Percentiles rank a stretch among this genome's conserved stretches.
phyloP scores from a whole-genome alignment of 2,329 filamentous ascomycete species.

The Niveomyces coronatus region DNA sequence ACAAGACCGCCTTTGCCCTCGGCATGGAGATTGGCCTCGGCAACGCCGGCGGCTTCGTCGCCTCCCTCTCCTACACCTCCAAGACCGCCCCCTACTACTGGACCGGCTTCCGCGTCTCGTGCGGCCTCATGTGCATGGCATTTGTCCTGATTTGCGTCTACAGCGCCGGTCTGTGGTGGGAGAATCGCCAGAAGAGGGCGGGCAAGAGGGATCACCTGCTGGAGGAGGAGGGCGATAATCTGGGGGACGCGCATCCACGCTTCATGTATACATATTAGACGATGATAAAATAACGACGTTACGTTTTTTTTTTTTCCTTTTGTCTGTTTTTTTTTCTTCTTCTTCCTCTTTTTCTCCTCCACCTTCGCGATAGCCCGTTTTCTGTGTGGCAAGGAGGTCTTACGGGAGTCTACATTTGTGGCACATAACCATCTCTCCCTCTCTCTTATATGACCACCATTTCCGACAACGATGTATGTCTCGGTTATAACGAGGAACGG shows the following conservation, averaged over 20 bases:
- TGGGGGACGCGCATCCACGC: slow-evolving; percentile 7
- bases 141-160: slow-evolving; percentile 3
- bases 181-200: slow-evolving; percentile 6
- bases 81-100: slow-evolving; percentile 7
- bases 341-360: no score
- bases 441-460: no score
- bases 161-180: slow-evolving; percentile 6
- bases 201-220: slow-evolving; percentile 8
- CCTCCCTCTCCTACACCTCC: slow-evolving; percentile 2
- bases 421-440: no score
- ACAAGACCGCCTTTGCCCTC: slow-evolving; percentile 8
- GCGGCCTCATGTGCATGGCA: slow-evolving; percentile 7
- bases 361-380: no score
- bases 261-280: slow-evolving; percentile 9
- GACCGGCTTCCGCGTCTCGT: slow-evolving; percentile 4
- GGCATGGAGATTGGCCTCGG: slow-evolving; percentile 10
- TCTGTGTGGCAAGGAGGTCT: no score
- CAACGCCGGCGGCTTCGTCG: slow-evolving; percentile 9
- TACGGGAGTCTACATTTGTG: no score
- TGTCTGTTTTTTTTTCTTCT: neutral
- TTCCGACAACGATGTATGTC: no score
- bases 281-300: neutral
- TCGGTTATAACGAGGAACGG: no score
- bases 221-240: slow-evolving; percentile 7
- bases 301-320: neutral